phyloP scores from a whole-genome alignment of 129 eudicot genomes.

The Gnaphalium uliginosum region DNA sequence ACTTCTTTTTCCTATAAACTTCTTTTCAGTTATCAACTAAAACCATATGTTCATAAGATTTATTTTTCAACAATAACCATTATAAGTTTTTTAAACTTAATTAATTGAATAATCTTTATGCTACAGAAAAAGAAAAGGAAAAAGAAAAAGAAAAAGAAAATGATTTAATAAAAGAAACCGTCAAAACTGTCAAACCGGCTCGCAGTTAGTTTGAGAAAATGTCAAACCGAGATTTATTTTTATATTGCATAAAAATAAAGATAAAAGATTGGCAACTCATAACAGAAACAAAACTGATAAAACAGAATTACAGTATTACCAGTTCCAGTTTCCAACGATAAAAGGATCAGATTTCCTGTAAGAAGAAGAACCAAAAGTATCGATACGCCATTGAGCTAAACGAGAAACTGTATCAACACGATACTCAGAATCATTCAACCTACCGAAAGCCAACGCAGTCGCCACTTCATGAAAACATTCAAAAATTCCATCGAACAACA shows the following conservation, averaged over 20 bases:
- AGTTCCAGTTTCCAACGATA: slow-evolving; percentile 85
- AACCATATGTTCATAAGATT: neutral
- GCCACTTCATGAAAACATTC: slow-evolving; percentile 83
- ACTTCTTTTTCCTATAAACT: too few species aligned
- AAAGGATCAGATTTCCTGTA: slow-evolving; percentile 90
- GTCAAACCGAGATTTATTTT: too few species aligned
- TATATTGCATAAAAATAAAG: too few species aligned
- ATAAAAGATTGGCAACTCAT: too few species aligned
- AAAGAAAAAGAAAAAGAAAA: too few species aligned
- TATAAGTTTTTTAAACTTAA: too few species aligned
- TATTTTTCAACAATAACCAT: too few species aligned
- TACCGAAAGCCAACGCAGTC: slow-evolving; percentile 50
- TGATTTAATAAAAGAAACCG: too few species aligned
- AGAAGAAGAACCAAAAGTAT: slow-evolving; percentile 64
- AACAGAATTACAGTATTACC: slow-evolving; percentile 53
- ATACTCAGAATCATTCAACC: slow-evolving; percentile 81
- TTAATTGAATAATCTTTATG: neutral
- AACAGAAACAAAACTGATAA: neutral
- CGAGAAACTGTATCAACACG: slow-evolving; percentile 84
- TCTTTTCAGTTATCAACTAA: neutral
- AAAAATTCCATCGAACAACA: slow-evolving; percentile 62
- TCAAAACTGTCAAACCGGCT: neutral
- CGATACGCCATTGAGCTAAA: slow-evolving; percentile 93
- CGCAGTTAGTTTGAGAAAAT: too few species aligned
- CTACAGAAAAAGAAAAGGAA: neutral